A percentile compares a stretch with the other conserved stretches of the same genome.
Evolutionary conservation across 768 basidiomycete genomes (phyloP).

Genomic region (Coprinopsis cinerea): DNA sequence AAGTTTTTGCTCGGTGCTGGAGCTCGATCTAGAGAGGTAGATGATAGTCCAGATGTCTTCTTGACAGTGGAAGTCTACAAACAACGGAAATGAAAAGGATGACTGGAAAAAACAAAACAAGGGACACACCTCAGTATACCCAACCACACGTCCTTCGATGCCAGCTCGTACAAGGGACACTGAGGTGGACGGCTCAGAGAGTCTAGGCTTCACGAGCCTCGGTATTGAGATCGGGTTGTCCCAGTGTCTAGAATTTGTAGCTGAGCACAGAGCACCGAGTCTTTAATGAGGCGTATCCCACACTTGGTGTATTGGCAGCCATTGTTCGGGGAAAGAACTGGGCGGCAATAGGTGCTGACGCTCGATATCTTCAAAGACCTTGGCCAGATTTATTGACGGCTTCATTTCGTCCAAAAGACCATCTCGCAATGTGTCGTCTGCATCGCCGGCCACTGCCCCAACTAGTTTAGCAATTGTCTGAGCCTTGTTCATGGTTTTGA

Average conservation of each 20-base stretch:
- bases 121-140: conserved; percentile 67
- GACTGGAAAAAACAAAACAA: background rate
- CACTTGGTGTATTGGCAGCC: conserved; percentile 83
- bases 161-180: conserved; percentile 73
- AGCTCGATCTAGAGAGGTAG: conserved; percentile 79
- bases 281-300: conserved; percentile 30
- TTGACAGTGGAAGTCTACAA: conserved; percentile 49
- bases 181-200: conserved; percentile 70
- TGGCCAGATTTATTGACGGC: conserved; percentile 23
- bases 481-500: background rate
- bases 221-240: conserved; percentile 54
- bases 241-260: conserved; percentile 55
- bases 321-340: conserved; percentile 57
- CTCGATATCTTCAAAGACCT: conserved; percentile 67
- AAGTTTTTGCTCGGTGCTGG: conserved; percentile 77
- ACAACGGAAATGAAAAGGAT: conserved; percentile 1
- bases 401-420: conserved; percentile 39
- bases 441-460: background rate
- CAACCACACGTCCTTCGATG: conserved; percentile 71
- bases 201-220: conserved; percentile 55
- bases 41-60: conserved; percentile 67
- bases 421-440: background rate
- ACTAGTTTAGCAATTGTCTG: background rate
- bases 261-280: conserved; percentile 12
- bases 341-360: conserved; percentile 68